These are phyloP conservation scores for Tetracladium maxilliforme DNA, from an alignment of 2,329 filamentous ascomycete genomes.

Conservation along the genomic window DNA sequence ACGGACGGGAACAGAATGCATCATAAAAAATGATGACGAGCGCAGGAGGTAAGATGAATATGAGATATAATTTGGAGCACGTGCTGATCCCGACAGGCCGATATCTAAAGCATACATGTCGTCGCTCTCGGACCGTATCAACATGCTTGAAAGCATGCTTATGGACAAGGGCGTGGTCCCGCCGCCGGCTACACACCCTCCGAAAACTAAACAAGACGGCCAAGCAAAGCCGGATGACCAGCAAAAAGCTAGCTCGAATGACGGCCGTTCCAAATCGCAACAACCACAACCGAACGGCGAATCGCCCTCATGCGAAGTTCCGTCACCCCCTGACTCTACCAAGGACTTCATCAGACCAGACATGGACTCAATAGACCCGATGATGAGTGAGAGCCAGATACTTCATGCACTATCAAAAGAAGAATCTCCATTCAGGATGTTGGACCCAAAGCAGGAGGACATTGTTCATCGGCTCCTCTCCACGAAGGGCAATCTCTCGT, in stretches of 20 bases:
- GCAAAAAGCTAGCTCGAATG: too few species aligned
- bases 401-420: conserved; percentile 12
- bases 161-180: conserved; percentile 30
- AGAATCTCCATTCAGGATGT: conserved; percentile 18
- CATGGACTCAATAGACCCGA: too few species aligned
- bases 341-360: too few species aligned
- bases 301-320: too few species aligned
- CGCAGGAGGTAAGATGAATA: conserved; percentile 27
- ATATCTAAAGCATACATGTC: conserved; percentile 44
- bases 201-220: conserved; percentile 30
- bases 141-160: conserved; percentile 34
- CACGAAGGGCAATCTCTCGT: conserved; percentile 31
- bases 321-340: too few species aligned
- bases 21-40: conserved; percentile 44
- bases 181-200: conserved; percentile 35
- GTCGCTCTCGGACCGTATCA: conserved; percentile 36
- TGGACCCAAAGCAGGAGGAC: conserved; percentile 26
- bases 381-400: too few species aligned
- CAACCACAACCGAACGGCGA: too few species aligned
- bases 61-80: conserved; percentile 1
- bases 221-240: conserved; percentile 14
- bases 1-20: conserved; percentile 30
- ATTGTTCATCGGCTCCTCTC: conserved; percentile 32
- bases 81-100: conserved; percentile 20
- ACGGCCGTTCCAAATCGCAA: too few species aligned